Evolutionary conservation across 2,329 filamentous ascomycete genomes (phyloP).

Genomic region (Ascochyta viciae-villosae): DNA sequence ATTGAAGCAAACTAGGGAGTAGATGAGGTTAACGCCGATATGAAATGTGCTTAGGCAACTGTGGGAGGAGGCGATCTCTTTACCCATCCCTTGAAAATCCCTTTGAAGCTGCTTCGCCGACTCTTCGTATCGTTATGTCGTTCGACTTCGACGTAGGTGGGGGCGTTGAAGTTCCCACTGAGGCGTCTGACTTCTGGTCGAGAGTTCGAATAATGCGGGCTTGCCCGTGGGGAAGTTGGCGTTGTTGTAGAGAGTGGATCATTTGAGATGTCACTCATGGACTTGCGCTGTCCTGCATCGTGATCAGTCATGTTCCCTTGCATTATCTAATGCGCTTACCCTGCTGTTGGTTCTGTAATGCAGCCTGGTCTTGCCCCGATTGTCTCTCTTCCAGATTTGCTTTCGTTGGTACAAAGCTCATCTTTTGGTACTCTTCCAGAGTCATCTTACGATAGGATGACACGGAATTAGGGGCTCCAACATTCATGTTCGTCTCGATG

Average conservation of each 20-base stretch:
- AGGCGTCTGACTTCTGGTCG: conserved; percentile 25
- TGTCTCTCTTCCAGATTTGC: background rate
- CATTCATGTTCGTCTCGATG: conserved; percentile 1
- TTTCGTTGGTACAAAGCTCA: background rate
- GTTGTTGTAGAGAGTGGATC: conserved; percentile 7
- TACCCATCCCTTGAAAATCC: conserved; percentile 22
- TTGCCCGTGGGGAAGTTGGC: conserved; percentile 15
- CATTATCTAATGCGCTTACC: background rate
- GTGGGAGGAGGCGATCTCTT: conserved; percentile 11
- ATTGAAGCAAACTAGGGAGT: background rate
- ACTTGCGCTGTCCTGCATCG: conserved; percentile 2
- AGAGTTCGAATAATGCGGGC: conserved; percentile 9
- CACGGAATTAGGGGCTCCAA: background rate
- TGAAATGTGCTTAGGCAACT: background rate
- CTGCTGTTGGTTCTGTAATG: conserved; percentile 4
- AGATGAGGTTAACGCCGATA: background rate
- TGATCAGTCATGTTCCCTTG: conserved; percentile 1
- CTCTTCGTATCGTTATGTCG: conserved; percentile 23
- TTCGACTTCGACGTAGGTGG: conserved; percentile 35
- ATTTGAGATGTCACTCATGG: conserved; percentile 1
- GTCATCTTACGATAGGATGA: conserved; percentile 9
- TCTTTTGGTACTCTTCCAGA: conserved; percentile 5
- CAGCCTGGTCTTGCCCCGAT: conserved; percentile 1
- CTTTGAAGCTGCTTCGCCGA: conserved; percentile 15
- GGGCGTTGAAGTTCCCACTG: conserved; percentile 39